phyloP scores from a whole-genome alignment of 768 basidiomycete genomes.

The Russula ochroleuca region DNA sequence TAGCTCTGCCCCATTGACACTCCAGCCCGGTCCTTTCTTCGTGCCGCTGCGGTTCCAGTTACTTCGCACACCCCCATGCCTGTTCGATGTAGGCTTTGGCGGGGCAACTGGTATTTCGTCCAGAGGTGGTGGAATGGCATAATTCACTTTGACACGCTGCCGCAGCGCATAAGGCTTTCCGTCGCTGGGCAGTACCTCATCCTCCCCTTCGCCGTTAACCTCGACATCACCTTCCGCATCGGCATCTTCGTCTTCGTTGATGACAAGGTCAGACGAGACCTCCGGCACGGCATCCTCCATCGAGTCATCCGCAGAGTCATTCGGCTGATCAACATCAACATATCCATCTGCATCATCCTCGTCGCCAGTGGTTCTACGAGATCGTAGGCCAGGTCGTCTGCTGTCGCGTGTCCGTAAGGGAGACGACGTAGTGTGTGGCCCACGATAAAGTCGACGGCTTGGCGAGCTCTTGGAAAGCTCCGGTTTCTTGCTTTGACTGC shows the following conservation, averaged over 20 bases:
- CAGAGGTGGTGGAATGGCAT: conserved; percentile 75
- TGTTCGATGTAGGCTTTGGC: conserved; percentile 33
- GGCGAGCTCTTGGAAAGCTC: conserved; percentile 28
- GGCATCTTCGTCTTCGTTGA: conserved; percentile 38
- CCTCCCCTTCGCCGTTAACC: conserved; percentile 39
- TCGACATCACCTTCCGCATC: conserved; percentile 39
- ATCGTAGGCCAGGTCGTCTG: conserved; percentile 24
- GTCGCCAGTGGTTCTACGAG: conserved; percentile 22
- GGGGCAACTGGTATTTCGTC: conserved; percentile 60
- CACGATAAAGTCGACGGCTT: conserved; percentile 32
- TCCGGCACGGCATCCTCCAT: conserved; percentile 55
- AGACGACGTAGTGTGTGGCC: conserved; percentile 36
- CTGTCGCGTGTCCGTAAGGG: conserved; percentile 15
- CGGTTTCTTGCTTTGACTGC: conserved; percentile 39
- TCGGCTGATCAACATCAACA: conserved; percentile 21
- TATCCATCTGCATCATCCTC: conserved; percentile 29
- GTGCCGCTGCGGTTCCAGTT: conserved; percentile 35
- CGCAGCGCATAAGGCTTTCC: conserved; percentile 63
- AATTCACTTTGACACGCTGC: conserved; percentile 64
- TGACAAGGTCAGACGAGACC: conserved; percentile 43
- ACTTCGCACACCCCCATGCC: conserved; percentile 36
- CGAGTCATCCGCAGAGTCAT: conserved; percentile 38
- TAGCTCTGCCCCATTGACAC: conserved; percentile 71
- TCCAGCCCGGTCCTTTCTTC: conserved; percentile 64
- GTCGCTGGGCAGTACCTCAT: conserved; percentile 47